phyloP scores from a whole-genome alignment of 305 asterid genomes.

The Fraxinus greggii region DNA sequence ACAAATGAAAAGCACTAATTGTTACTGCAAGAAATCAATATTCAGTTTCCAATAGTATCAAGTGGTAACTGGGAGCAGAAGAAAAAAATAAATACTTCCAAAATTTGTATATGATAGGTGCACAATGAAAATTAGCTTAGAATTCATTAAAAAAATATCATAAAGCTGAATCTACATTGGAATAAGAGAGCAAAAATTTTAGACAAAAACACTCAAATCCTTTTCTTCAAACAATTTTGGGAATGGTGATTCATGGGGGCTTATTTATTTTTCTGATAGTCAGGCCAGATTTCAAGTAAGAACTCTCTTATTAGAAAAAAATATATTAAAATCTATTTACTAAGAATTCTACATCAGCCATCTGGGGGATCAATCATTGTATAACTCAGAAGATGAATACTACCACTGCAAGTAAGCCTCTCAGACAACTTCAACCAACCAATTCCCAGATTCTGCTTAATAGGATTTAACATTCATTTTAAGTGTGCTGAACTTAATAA shows the following conservation, averaged over 20 bases:
- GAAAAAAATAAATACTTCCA: not conserved
- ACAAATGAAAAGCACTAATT: constrained; percentile 13
- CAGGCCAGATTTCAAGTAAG: not conserved
- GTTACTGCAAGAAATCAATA: not conserved
- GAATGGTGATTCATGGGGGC: not conserved
- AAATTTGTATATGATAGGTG: not conserved
- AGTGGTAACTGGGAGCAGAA: not conserved
- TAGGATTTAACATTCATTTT: not conserved
- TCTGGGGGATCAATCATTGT: not conserved
- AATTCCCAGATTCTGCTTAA: not conserved
- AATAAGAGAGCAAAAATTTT: not conserved
- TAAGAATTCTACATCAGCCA: not conserved
- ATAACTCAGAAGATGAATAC: constrained; percentile 5
- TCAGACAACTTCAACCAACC: not conserved
- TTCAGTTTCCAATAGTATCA: constrained; percentile 10
- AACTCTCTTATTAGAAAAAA: not conserved
- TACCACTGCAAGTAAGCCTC: constrained; percentile 1
- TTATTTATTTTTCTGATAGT: not conserved
- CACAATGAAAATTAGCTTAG: not conserved
- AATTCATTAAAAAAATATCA: too few species aligned
- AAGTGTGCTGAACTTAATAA: not conserved
- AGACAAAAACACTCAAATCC: not conserved
- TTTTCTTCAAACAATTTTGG: not conserved
- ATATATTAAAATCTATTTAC: not conserved
- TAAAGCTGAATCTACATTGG: not conserved